These are phyloP conservation scores for Crithidia bombi DNA, from an alignment of 208 protist species.

Conservation along the genomic window DNA sequence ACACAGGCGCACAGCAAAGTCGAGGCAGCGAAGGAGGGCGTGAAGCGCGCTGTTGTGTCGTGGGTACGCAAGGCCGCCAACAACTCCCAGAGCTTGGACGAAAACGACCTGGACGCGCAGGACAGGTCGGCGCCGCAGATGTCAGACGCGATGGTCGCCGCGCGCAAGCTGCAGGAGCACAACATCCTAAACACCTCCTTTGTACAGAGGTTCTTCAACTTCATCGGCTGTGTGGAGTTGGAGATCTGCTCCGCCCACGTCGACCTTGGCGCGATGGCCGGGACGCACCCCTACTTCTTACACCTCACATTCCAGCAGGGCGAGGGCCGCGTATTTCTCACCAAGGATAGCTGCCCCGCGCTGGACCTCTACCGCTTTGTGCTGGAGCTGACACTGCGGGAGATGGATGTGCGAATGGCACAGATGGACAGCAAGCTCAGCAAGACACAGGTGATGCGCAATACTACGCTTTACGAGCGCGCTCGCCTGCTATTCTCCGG, in stretches of 20 bases:
- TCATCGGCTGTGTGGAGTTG: conserved; percentile 76
- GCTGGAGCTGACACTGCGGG: conserved; percentile 69
- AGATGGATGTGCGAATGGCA: conserved; percentile 79
- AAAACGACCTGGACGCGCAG: conserved; percentile 30
- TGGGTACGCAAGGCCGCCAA: conserved; percentile 25
- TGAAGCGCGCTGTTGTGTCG: conserved; percentile 13
- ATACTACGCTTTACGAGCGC: conserved; percentile 58
- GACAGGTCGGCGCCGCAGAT: conserved; percentile 19
- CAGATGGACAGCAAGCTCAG: conserved; percentile 61
- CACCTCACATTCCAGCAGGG: conserved; percentile 72
- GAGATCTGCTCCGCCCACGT: conserved; percentile 76
- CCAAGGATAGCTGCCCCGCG: conserved; percentile 54
- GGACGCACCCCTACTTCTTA: conserved; percentile 80
- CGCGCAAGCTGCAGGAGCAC: conserved; percentile 51
- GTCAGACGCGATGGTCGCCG: conserved; percentile 35
- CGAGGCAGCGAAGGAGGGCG: conserved; percentile 1
- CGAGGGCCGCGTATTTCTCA: conserved; percentile 68
- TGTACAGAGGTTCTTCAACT: conserved; percentile 73
- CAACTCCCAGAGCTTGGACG: conserved; percentile 17
- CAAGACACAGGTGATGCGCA: conserved; percentile 52
- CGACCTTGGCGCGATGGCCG: conserved; percentile 67
- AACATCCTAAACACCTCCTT: conserved; percentile 47
- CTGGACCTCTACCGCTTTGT: conserved; percentile 83
- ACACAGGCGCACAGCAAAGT: conserved; percentile 2
- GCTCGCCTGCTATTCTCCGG: conserved; percentile 61